Percentiles rank a stretch among this genome's conserved stretches.
Conservation (phyloP, 192 early-diverging fungal genomes). For the Polychytrium aggregatum region DNA sequence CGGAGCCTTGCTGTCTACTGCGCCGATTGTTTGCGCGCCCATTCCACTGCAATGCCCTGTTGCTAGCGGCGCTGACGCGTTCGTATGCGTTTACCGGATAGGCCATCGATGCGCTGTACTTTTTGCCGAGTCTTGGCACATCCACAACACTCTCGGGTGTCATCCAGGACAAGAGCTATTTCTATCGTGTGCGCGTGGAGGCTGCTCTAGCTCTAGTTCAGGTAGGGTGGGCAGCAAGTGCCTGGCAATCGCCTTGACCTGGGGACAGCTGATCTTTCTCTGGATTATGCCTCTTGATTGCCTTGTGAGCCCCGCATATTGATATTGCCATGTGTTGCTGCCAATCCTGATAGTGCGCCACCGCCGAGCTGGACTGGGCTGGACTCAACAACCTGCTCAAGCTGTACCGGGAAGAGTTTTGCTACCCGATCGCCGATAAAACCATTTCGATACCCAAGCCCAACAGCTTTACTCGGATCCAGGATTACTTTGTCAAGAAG, state of each 20-base stretch:
- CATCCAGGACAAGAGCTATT: conserved; percentile 64
- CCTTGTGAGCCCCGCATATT: background rate
- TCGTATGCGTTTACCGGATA: conserved; percentile 4
- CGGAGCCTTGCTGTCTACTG: conserved; percentile 1
- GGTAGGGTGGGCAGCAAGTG: conserved; percentile 6
- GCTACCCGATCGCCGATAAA: conserved; percentile 7
- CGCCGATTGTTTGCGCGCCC: background rate
- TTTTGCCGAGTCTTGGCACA: conserved; percentile 49
- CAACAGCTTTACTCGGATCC: conserved; percentile 78
- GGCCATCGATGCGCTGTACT: conserved; percentile 57
- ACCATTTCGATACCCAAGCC: conserved; percentile 56
- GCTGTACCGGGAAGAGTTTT: conserved; percentile 64
- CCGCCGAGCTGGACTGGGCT: conserved; percentile 43
- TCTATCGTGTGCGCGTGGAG: conserved; percentile 78
- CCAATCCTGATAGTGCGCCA: conserved; percentile 32
- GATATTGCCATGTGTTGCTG: background rate
- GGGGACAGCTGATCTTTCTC: background rate
- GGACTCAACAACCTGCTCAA: conserved; percentile 62
- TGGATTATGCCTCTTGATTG: background rate
- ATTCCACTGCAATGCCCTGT: background rate
- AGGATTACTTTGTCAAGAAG: conserved; percentile 89
- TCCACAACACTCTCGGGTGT: conserved; percentile 63
- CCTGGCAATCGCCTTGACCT: background rate
- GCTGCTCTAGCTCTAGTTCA: conserved; percentile 60
- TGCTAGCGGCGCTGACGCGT: no score